Conservation (phyloP, 768 basidiomycete species). For the Leucosporidium scottii region DNA sequence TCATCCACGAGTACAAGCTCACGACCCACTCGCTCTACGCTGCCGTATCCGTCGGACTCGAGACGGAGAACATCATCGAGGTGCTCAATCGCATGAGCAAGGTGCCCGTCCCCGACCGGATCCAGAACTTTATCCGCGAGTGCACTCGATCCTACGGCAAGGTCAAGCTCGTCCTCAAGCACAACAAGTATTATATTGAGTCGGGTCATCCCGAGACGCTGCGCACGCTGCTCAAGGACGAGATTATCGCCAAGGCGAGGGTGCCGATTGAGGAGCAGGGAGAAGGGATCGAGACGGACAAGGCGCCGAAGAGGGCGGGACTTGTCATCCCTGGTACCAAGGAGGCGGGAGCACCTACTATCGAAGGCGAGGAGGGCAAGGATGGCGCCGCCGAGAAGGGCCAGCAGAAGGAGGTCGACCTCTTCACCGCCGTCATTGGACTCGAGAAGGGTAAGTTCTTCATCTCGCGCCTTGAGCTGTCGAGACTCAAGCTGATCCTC, state of each 20-base stretch:
- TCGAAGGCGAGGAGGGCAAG: slow-evolving; percentile 19
- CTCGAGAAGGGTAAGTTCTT: slow-evolving; percentile 66
- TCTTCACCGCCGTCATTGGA: slow-evolving; percentile 94
- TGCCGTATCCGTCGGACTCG: slow-evolving; percentile 93
- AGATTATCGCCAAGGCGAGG: slow-evolving; percentile 72
- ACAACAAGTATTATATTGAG: slow-evolving; percentile 96
- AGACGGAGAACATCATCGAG: slow-evolving; percentile 97
- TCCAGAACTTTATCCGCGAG: slow-evolving; percentile 78
- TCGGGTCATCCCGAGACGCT: slow-evolving; percentile 90
- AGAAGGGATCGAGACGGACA: slow-evolving; percentile 54
- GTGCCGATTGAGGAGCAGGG: slow-evolving; percentile 44
- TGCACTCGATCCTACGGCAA: slow-evolving; percentile 96
- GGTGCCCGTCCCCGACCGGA: slow-evolving; percentile 79
- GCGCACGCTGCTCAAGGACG: slow-evolving; percentile 77
- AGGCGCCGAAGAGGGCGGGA: slow-evolving; percentile 73
- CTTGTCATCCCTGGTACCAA: slow-evolving; percentile 80
- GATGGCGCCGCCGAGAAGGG: slow-evolving; percentile 2
- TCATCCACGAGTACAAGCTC: slow-evolving; percentile 98
- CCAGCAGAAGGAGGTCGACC: slow-evolving; percentile 56
- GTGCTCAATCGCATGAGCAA: slow-evolving; percentile 52
- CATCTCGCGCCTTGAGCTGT: neutral
- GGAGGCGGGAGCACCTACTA: slow-evolving; percentile 45
- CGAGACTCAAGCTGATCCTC: slow-evolving; percentile 7
- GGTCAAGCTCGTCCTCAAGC: slow-evolving; percentile 94
- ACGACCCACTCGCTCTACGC: slow-evolving; percentile 97